These are phyloP conservation scores for Raffaelea albimanens DNA, from an alignment of 2,329 filamentous ascomycete species.

Conservation along the genomic window DNA sequence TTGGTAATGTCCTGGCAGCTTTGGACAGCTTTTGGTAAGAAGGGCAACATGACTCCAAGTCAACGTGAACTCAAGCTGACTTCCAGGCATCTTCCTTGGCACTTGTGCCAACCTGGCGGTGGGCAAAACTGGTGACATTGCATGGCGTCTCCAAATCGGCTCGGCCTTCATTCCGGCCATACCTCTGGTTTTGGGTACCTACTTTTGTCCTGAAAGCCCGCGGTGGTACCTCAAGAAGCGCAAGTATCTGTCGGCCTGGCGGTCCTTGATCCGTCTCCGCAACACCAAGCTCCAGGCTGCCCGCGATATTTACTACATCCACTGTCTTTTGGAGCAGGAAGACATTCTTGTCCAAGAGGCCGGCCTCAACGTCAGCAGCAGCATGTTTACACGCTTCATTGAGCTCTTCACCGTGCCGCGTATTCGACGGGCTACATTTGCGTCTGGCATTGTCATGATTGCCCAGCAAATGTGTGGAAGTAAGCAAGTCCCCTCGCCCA, in stretches of 20 bases:
- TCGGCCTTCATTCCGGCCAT: constrained; percentile 54
- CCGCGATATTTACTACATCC: constrained; percentile 54
- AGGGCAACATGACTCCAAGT: too few species aligned
- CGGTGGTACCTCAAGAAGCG: constrained; percentile 61
- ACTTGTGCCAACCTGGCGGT: constrained; percentile 57
- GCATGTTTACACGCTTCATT: constrained; percentile 51
- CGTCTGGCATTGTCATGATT: constrained; percentile 72
- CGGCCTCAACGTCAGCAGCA: constrained; percentile 28
- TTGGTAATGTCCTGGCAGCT: constrained; percentile 72
- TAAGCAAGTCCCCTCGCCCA: not conserved
- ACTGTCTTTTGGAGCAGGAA: constrained; percentile 55
- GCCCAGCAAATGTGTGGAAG: constrained; percentile 57
- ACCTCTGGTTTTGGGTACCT: constrained; percentile 50
- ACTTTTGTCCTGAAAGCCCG: constrained; percentile 56
- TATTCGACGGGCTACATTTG: constrained; percentile 61
- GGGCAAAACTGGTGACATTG: constrained; percentile 45
- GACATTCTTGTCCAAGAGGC: constrained; percentile 26
- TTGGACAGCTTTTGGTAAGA: constrained; percentile 29
- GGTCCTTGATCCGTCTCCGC: constrained; percentile 41
- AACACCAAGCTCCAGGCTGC: constrained; percentile 47
- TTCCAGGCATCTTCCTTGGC: constrained; percentile 46
- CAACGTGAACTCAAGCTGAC: not conserved
- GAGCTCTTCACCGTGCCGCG: constrained; percentile 62
- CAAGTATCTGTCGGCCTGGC: constrained; percentile 50
- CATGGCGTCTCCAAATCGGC: constrained; percentile 56